These are phyloP conservation scores for Leccinum imitatum DNA, from an alignment of 768 basidiomycete species.

Conservation along the genomic window DNA sequence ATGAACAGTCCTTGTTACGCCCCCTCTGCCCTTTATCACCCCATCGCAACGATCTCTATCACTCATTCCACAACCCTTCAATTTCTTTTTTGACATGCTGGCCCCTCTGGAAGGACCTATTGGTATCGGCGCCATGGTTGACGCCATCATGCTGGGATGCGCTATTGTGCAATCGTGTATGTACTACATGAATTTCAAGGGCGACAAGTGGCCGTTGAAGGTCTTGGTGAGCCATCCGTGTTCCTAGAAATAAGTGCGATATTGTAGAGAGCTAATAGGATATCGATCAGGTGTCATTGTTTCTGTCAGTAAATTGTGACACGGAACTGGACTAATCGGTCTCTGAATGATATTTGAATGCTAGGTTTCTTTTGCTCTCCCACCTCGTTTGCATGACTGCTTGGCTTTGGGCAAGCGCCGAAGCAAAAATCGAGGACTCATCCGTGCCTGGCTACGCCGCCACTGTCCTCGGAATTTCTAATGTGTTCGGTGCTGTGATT, in stretches of 20 bases:
- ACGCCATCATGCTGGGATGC: slow-evolving; percentile 26
- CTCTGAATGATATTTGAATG: slow-evolving; percentile 8
- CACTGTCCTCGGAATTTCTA: slow-evolving; percentile 21
- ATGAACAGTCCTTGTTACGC: slow-evolving; percentile 14
- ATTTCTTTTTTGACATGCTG: slow-evolving; percentile 9
- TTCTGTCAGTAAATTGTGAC: slow-evolving; percentile 16
- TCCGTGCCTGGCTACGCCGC: slow-evolving; percentile 12
- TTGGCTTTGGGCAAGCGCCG: slow-evolving; percentile 22
- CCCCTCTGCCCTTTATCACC: slow-evolving; percentile 18
- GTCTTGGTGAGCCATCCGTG: slow-evolving; percentile 16
- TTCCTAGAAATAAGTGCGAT: neutral
- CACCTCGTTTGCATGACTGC: slow-evolving; percentile 17
- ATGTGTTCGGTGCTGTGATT: slow-evolving; percentile 13
- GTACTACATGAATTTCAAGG: slow-evolving; percentile 24
- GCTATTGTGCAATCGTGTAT: slow-evolving; percentile 26
- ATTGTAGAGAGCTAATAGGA: slow-evolving; percentile 2
- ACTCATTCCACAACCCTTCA: neutral
- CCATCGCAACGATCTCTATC: neutral
- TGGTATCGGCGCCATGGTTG: slow-evolving; percentile 20
- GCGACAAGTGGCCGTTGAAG: slow-evolving; percentile 14
- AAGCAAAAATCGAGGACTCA: neutral
- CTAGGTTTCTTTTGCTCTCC: slow-evolving; percentile 16
- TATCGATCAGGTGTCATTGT: slow-evolving; percentile 14
- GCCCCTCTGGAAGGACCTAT: slow-evolving; percentile 29
- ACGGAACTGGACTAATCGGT: neutral